Base-by-base conservation (phyloP, 805 yeast species). In the Wickerhamomyces subpelliculosus region DNA sequence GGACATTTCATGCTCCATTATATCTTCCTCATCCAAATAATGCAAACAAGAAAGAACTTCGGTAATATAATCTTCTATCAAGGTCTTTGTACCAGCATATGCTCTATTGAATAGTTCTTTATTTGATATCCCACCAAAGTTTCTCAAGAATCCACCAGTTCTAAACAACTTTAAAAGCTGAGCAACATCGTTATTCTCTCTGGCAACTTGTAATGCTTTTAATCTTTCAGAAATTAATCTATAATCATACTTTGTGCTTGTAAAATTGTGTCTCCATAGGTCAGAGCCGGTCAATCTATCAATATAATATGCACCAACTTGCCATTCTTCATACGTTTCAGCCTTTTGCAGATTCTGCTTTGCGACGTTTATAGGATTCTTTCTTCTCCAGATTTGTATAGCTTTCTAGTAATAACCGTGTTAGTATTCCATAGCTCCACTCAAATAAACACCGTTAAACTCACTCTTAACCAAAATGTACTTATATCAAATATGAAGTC, bases 41-140 rank as follows among this genome's bases (percentile, higher is more conserved):
- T 72, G 71, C 34, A 93, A 65, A 48, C 94, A 74, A 23, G 68
- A 72, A 32, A 85, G 61, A 1, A 88, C 90, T 53, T 85, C 95
- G 24, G 72, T 64, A 21, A 88, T 78, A 55, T 88, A 87, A 39
- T 85, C 90, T 58, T 93, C 97, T 37, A 93, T 90, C 44, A 88
- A 67, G 37, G 76, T 62, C 62, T 93, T 93, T 2, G 97, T 93
- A 2, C 98, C 98, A 42, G 84, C 68, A 49, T 85, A 83, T 0
- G 95, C 75, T 40, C 87, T 78, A 38, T 82, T 82, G 65, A 84
- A 90, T 32, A 93, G 64, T 38, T 80, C 73, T 45, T 81, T 78
- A 47, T 82, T 84, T 1, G 94, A 74, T 5, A 93, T 86, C 1
- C 95, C 94, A 7, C 95, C 97, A 64, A 90, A 84, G 55, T 93